phyloP scores from a whole-genome alignment of 805 yeast species.

The Metschnikowia lunata region DNA sequence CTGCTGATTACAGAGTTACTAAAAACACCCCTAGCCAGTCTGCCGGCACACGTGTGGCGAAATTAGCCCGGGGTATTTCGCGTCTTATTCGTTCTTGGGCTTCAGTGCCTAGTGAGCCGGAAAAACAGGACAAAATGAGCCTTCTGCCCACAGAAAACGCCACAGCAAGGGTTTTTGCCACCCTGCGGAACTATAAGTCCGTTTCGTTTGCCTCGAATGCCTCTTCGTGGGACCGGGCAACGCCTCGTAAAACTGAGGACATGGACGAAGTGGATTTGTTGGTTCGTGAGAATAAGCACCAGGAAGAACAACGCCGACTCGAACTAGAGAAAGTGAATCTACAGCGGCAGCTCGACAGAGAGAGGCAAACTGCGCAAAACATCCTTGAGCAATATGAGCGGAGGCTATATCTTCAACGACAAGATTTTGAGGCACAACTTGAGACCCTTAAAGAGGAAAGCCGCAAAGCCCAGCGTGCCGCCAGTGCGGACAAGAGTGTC shows the following conservation, averaged over 20 bases:
- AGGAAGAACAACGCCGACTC: conserved; percentile 1
- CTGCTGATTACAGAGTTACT: background rate
- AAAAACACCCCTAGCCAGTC: background rate
- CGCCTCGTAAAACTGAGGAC: background rate
- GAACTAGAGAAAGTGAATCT: background rate
- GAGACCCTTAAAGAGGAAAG: background rate
- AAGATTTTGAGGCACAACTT: conserved; percentile 7
- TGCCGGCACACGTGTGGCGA: conserved; percentile 4
- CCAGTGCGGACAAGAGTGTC: too few species aligned
- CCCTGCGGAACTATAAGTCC: too few species aligned
- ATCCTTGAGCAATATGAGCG: conserved; percentile 9
- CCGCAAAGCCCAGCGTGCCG: too few species aligned
- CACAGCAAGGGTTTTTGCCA: too few species aligned
- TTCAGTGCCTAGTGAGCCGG: too few species aligned
- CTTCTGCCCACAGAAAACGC: too few species aligned
- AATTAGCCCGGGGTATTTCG: conserved; percentile 3
- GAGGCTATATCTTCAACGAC: conserved; percentile 5
- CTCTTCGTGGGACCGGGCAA: background rate
- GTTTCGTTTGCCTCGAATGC: too few species aligned
- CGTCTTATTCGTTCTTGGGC: background rate
- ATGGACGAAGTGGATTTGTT: conserved; percentile 6
- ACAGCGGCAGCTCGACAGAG: conserved; percentile 1
- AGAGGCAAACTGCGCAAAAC: background rate
- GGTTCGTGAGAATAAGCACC: conserved; percentile 7
- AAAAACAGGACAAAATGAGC: too few species aligned